Conservation (phyloP, 148 eudicot genomes). For the Hydrangea macrophylla region DNA sequence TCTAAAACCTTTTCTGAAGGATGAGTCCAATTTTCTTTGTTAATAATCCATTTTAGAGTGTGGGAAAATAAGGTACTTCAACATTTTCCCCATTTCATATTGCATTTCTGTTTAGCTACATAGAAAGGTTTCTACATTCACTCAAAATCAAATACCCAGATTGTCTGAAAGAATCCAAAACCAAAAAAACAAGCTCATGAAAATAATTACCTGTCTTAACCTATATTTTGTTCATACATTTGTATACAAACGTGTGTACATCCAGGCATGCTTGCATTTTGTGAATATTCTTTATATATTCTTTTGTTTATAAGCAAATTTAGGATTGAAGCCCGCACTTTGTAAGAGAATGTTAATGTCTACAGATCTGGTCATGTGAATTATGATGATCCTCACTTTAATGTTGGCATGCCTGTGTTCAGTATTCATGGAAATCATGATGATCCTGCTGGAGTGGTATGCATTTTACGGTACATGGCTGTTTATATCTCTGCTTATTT, state of each 20-base stretch:
- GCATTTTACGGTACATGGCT: constrained; percentile 5
- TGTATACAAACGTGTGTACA: neutral
- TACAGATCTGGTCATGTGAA: constrained; percentile 97
- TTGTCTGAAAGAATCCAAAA: constrained; percentile 2
- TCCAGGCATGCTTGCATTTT: neutral
- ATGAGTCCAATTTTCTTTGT: constrained; percentile 2
- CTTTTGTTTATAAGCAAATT: neutral
- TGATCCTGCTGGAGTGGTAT: constrained; percentile 99
- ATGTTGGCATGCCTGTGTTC: constrained; percentile 98
- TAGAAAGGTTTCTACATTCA: neutral
- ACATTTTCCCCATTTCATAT: neutral
- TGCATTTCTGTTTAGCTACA: neutral
- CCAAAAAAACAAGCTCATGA: neutral
- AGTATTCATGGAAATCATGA: constrained; percentile 99
- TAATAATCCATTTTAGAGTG: neutral
- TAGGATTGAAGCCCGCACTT: neutral
- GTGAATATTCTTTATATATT: neutral
- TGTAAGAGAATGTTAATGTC: constrained; percentile 5
- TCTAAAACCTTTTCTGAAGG: neutral
- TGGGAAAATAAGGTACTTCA: neutral
- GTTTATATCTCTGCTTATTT: neutral
- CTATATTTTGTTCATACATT: neutral
- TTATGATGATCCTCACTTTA: constrained; percentile 98
- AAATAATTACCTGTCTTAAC: neutral
- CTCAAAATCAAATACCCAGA: no score